Evolutionary conservation across 306 rosid species (phyloP), one percentile per base, ranked within the genome.

Genomic region (Castanospermum australe): DNA sequence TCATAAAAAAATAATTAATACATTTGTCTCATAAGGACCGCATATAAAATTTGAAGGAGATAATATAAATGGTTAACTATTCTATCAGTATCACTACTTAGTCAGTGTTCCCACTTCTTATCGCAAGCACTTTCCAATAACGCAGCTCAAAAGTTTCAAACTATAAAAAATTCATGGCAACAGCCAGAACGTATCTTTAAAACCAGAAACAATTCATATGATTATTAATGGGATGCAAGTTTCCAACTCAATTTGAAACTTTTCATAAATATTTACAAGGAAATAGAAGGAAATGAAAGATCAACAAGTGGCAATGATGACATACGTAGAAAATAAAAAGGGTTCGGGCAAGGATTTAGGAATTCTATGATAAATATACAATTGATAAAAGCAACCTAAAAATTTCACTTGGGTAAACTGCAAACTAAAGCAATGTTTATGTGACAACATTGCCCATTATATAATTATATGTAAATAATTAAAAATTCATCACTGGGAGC

Each of bases 401-500:
- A 1, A 2, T 35, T 13, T 14, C 61, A 28, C 28, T 0, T 48
- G 25, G 52, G 38, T 5, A 76, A 33, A 18, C 30, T 76, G 4
- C 42, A 25, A 62, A 52, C 1, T 17, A 21, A 44, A 79, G 38
- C 57, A 24, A 61, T 7, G 25, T 13, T 32, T 39, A 15, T 11
- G 39, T 0, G 42, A 4, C 42, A 51, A 59, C 14, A 22, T 60
- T 8, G 3, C 3, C n/a, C n/a, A n/a, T n/a, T n/a, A n/a, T n/a
- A n/a, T n/a, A n/a, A 28, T 28, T 28, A 8, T 7, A 5, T 38
- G 0, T 1, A 15, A 45, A 33, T 3, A 36, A 81, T 6, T 8
- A 67, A 33, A 59, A 65, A 24, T 47, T 9, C 5, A 22, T 61
- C 69, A 18, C 0, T 2, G 25, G 18, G 41, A 36, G 75, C 94